Evolutionary conservation across 345 rosid species (phyloP).

Genomic region (Angophora floribunda): DNA sequence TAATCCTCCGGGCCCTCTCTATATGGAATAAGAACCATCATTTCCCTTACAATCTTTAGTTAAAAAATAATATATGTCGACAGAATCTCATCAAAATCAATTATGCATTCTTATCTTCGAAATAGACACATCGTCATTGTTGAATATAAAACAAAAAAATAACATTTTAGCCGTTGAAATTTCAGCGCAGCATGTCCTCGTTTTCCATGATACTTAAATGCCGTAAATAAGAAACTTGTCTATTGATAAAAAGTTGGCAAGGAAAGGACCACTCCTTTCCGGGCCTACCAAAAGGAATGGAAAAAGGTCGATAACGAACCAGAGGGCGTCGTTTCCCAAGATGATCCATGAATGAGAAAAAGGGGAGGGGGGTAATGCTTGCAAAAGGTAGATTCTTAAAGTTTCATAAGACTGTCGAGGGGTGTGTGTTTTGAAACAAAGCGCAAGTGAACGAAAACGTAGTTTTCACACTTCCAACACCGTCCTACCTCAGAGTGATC

Average conservation of each 20-base stretch:
- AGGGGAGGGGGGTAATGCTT: not conserved
- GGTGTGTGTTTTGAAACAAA: not conserved
- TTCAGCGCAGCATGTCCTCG: not conserved
- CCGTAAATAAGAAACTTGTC: not conserved
- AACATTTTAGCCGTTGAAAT: not conserved
- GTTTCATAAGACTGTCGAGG: not conserved
- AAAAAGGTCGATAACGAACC: not conserved
- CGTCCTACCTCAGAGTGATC: not conserved
- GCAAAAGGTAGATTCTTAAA: not conserved
- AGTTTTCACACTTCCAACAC: not conserved
- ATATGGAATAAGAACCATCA: not conserved
- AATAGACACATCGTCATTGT: not conserved
- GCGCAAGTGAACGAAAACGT: not conserved
- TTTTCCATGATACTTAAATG: not conserved
- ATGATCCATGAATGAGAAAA: not conserved
- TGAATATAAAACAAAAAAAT: not conserved
- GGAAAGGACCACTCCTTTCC: not conserved
- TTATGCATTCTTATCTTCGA: not conserved
- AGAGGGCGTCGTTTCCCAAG: not conserved
- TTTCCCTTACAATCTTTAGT: not conserved
- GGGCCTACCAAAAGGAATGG: not conserved
- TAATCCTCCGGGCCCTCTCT: not conserved
- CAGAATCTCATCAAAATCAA: not conserved
- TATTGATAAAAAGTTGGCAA: not conserved
- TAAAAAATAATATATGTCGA: not conserved